Evolutionary conservation across 2,329 filamentous ascomycete species (phyloP).

Genomic region (Exophiala aquamarina): DNA sequence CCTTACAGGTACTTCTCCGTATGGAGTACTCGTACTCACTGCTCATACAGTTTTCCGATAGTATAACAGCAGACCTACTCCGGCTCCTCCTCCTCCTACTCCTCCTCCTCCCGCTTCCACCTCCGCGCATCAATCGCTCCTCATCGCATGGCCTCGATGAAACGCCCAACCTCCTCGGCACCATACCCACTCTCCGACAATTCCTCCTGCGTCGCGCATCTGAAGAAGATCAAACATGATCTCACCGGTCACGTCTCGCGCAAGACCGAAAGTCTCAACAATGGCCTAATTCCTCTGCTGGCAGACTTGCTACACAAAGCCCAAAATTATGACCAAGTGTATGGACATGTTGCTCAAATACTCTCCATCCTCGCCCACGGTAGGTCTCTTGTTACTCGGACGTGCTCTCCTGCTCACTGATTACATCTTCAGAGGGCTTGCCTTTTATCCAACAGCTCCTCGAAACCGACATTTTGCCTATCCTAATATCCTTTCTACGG

Average conservation of each 20-base stretch:
- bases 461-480: slow-evolving; percentile 68
- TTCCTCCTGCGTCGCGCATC: slow-evolving; percentile 21
- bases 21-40: too few species aligned
- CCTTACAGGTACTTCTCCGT: too few species aligned
- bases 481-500: slow-evolving; percentile 67
- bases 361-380: slow-evolving; percentile 82
- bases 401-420: too few species aligned
- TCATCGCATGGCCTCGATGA: background rate
- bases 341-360: slow-evolving; percentile 80
- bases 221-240: slow-evolving; percentile 81
- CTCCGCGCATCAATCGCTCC: background rate
- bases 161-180: background rate
- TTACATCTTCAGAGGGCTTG: slow-evolving; percentile 74
- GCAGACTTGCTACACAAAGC: slow-evolving; percentile 33
- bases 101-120: too few species aligned
- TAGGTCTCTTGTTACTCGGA: slow-evolving; percentile 47
- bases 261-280: slow-evolving; percentile 75
- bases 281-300: slow-evolving; percentile 63
- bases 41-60: too few species aligned
- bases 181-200: background rate
- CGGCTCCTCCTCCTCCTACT: too few species aligned
- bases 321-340: slow-evolving; percentile 65
- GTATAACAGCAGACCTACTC: too few species aligned
- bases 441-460: slow-evolving; percentile 75
- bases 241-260: slow-evolving; percentile 82